Evolutionary conservation across 1,139 yeast genomes (phyloP).

Genomic region (Protomyces macrosporus): DNA sequence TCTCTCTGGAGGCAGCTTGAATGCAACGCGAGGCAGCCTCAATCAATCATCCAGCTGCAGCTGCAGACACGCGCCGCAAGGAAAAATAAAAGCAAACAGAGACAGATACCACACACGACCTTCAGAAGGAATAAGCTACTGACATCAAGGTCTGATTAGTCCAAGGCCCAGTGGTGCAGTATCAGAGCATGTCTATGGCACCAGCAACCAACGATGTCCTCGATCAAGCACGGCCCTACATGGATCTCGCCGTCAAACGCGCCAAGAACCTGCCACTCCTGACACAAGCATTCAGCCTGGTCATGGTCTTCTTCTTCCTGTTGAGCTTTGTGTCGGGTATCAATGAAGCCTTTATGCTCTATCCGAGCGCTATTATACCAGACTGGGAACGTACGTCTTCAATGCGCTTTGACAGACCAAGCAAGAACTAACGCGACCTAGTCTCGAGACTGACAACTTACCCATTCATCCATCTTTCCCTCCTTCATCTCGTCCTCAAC

Average conservation of each 20-base stretch:
- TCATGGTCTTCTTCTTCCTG: conserved; percentile 13
- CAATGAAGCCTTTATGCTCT: conserved; percentile 6
- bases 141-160: not conserved
- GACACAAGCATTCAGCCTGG: not conserved
- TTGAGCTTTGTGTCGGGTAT: conserved; percentile 8
- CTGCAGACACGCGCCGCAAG: too few relatives aligned
- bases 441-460: conserved; percentile 66
- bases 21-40: too few relatives aligned
- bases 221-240: conserved; percentile 5
- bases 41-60: too few relatives aligned
- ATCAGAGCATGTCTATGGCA: not conserved
- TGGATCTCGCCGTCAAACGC: conserved; percentile 2
- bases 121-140: too few relatives aligned
- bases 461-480: conserved; percentile 60
- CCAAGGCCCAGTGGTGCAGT: not conserved
- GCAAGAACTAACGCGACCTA: not conserved
- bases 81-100: too few relatives aligned
- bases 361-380: conserved; percentile 7
- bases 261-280: conserved; percentile 11
- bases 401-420: not conserved
- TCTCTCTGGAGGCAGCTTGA: too few relatives aligned
- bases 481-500: conserved; percentile 62
- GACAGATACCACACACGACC: too few relatives aligned
- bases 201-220: conserved; percentile 9
- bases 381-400: conserved; percentile 1